Conservation (phyloP, 2,329 filamentous ascomycete genomes). For the Cladosporium cucumerinum region DNA sequence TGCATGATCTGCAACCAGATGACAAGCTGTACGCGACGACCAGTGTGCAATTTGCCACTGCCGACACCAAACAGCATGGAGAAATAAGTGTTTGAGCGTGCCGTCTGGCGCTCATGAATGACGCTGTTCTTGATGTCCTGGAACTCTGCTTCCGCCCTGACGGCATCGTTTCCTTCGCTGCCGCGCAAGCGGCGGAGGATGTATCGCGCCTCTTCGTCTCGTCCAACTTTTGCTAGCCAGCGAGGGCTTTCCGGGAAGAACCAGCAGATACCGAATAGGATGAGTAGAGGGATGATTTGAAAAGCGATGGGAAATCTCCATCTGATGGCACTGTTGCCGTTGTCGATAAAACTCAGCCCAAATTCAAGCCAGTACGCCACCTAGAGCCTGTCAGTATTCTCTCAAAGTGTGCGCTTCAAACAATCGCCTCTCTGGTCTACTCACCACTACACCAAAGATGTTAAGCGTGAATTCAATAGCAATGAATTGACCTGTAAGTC, state of each 20-base stretch:
- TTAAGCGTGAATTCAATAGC: slow-evolving; percentile 71
- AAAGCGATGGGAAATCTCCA: slow-evolving; percentile 69
- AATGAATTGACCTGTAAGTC: slow-evolving; percentile 37
- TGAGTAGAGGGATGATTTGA: slow-evolving; percentile 60
- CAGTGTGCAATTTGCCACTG: slow-evolving; percentile 34
- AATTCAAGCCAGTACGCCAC: slow-evolving; percentile 17
- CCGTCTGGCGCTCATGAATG: slow-evolving; percentile 51
- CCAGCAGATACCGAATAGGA: slow-evolving; percentile 55
- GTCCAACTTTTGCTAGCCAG: slow-evolving; percentile 62
- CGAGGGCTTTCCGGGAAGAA: slow-evolving; percentile 67
- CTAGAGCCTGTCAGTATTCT: background rate
- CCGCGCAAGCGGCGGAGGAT: slow-evolving; percentile 63
- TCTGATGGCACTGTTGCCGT: slow-evolving; percentile 38
- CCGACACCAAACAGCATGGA: slow-evolving; percentile 34
- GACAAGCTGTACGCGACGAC: slow-evolving; percentile 37
- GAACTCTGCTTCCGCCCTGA: slow-evolving; percentile 60
- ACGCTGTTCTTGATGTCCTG: slow-evolving; percentile 65
- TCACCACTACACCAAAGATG: slow-evolving; percentile 59
- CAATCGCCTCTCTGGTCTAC: background rate
- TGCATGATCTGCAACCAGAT: slow-evolving; percentile 42
- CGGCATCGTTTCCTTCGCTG: slow-evolving; percentile 28
- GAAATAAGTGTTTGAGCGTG: slow-evolving; percentile 31
- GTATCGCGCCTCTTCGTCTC: slow-evolving; percentile 63
- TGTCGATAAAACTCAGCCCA: slow-evolving; percentile 13
- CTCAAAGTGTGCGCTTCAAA: too few relatives aligned